Conservation (phyloP, 164 flowering plant genomes). For the Stephania japonica region DNA sequence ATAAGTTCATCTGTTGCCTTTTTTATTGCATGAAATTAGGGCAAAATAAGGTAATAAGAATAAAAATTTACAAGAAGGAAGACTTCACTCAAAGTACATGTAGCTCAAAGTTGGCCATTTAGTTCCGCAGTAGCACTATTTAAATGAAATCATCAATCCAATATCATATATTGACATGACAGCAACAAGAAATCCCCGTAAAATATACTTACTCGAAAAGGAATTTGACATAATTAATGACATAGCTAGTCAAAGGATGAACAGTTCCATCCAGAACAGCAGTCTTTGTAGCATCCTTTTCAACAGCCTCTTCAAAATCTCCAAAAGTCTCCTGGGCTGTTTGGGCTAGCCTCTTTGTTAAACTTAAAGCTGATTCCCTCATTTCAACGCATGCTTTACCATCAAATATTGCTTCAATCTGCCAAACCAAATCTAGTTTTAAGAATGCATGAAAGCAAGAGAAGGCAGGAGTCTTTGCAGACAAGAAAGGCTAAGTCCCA, state of each 20-base stretch:
- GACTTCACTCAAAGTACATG: neutral
- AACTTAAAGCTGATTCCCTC: slow-evolving; percentile 61
- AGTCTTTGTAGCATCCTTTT: slow-evolving; percentile 93
- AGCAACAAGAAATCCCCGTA: neutral
- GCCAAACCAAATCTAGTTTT: slow-evolving; percentile 13
- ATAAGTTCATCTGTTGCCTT: too few relatives aligned
- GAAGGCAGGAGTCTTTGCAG: too few relatives aligned
- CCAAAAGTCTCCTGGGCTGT: slow-evolving; percentile 86
- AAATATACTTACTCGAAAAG: slow-evolving; percentile 73
- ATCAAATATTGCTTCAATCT: slow-evolving; percentile 67
- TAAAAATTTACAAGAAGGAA: neutral
- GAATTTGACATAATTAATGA: slow-evolving; percentile 87
- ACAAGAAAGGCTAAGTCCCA: too few relatives aligned
- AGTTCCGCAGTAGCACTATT: neutral
- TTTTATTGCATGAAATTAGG: neutral
- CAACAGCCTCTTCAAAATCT: slow-evolving; percentile 97
- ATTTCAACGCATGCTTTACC: slow-evolving; percentile 69
- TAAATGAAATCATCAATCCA: neutral
- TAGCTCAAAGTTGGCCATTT: neutral
- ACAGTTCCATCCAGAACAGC: slow-evolving; percentile 96
- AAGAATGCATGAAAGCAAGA: neutral
- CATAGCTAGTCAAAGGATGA: slow-evolving; percentile 97
- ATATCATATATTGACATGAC: neutral
- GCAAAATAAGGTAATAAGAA: neutral
- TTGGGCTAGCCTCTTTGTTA: slow-evolving; percentile 83